Conservation (phyloP, 805 yeast species). For the Candida odintsovae region DNA sequence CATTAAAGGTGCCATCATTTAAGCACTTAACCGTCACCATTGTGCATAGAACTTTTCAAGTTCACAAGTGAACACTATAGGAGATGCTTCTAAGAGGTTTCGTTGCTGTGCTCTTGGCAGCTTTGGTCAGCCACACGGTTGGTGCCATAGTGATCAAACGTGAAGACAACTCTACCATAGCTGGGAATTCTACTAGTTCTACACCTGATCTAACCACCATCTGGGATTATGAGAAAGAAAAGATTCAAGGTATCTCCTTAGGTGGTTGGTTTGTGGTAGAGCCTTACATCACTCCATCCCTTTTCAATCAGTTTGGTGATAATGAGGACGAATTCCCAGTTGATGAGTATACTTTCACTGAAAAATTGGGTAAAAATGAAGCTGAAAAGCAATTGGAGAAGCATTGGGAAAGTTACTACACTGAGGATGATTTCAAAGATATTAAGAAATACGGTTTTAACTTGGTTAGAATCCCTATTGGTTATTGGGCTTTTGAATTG, state of each 20-base stretch:
- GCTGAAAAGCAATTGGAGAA: conserved; percentile 45
- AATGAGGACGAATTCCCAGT: conserved; percentile 49
- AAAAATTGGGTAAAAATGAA: conserved; percentile 53
- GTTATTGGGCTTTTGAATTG: conserved; percentile 84
- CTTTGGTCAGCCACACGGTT: background rate
- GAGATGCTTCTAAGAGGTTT: background rate
- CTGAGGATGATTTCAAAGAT: conserved; percentile 60
- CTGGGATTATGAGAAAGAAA: conserved; percentile 16
- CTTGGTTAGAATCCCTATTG: conserved; percentile 85
- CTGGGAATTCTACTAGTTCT: background rate
- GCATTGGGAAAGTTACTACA: conserved; percentile 79
- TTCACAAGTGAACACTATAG: too few relatives aligned
- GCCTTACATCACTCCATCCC: conserved; percentile 78
- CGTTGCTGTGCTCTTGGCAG: background rate
- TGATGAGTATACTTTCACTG: conserved; percentile 73
- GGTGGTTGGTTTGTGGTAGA: conserved; percentile 93
- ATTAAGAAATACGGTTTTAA: conserved; percentile 66
- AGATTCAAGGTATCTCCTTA: conserved; percentile 60
- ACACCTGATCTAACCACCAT: background rate
- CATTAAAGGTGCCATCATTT: background rate
- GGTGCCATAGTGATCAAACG: background rate
- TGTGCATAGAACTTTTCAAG: too few relatives aligned
- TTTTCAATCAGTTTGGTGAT: conserved; percentile 46
- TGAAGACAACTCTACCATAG: background rate
- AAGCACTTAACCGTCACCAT: too few relatives aligned